Evolutionary conservation across 2,329 filamentous ascomycete genomes (phyloP).

Genomic region (Fusarium humuli): DNA sequence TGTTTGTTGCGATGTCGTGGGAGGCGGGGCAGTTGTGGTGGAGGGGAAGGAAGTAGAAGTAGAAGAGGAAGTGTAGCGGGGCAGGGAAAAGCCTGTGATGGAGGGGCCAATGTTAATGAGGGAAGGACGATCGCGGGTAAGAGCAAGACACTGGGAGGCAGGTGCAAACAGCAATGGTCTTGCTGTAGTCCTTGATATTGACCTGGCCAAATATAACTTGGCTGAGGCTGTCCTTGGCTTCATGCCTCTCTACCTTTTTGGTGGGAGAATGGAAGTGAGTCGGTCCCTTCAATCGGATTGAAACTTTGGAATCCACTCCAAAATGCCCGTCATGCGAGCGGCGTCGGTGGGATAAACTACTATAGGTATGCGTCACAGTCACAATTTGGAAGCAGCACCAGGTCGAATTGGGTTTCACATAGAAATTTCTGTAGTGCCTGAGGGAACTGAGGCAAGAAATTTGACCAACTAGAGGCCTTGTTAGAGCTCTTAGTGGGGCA

Average conservation of each 20-base stretch:
- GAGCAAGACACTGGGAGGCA: too few species aligned
- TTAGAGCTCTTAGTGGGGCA: constrained; percentile 1
- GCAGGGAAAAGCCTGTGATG: constrained; percentile 40
- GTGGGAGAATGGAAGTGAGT: constrained; percentile 37
- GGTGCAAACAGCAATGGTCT: constrained; percentile 10
- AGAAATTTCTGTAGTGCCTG: constrained; percentile 15
- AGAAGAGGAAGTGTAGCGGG: constrained; percentile 40
- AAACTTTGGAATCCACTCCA: constrained; percentile 33
- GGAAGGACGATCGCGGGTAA: constrained; percentile 13
- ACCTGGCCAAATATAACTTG: constrained; percentile 42
- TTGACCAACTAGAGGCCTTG: background rate
- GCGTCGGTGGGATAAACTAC: constrained; percentile 14
- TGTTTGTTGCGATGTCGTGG: constrained; percentile 31
- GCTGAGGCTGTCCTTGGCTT: constrained; percentile 40
- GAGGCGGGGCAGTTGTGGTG: constrained; percentile 43
- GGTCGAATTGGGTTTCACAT: constrained; percentile 20
- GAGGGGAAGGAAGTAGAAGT: constrained; percentile 11
- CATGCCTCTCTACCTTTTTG: constrained; percentile 41
- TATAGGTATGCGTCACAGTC: constrained; percentile 32
- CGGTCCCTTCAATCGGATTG: constrained; percentile 30
- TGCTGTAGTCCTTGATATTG: constrained; percentile 31
- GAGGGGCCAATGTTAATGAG: constrained; percentile 30
- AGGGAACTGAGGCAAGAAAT: background rate
- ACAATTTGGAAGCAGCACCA: constrained; percentile 1
- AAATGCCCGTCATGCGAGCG: constrained; percentile 36